phyloP scores from a whole-genome alignment of 306 rosid species.

The Comarum palustre region DNA sequence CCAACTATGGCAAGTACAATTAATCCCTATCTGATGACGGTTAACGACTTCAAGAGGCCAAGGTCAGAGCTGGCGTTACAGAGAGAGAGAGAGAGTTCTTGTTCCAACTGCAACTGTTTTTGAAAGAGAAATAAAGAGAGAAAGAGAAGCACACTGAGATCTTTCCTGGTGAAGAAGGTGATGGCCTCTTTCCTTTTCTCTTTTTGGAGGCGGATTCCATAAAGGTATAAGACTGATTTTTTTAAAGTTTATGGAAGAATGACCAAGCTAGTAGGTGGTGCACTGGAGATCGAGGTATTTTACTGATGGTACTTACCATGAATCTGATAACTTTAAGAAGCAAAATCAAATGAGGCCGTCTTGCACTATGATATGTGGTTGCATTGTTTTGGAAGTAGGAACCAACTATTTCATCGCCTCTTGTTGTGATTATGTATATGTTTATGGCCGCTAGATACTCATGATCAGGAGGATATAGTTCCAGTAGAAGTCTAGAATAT shows the following conservation, averaged over 20 bases:
- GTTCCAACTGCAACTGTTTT: neutral
- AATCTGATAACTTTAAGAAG: neutral
- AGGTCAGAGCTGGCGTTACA: neutral
- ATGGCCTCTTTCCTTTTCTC: neutral
- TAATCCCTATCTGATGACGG: neutral
- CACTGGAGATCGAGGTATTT: neutral
- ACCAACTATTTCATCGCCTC: no score
- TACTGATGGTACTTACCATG: neutral
- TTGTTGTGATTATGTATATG: no score
- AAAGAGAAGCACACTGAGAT: constrained; percentile 8
- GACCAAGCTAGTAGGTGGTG: neutral
- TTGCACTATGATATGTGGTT: no score
- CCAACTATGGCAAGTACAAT: neutral
- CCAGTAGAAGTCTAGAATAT: no score
- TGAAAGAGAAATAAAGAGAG: neutral
- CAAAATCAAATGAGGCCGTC: neutral
- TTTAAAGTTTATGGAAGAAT: neutral
- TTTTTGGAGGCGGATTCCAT: neutral
- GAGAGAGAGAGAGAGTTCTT: neutral
- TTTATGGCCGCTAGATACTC: no score
- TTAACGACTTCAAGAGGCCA: no score
- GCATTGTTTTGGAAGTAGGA: no score
- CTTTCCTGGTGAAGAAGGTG: constrained; percentile 22
- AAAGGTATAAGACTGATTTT: neutral
- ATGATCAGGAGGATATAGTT: no score